A percentile compares a stretch with the other conserved stretches of the same genome.
Evolutionary conservation across 2,329 filamentous ascomycete genomes (phyloP).

Genomic region (Hypocrella siamensis): DNA sequence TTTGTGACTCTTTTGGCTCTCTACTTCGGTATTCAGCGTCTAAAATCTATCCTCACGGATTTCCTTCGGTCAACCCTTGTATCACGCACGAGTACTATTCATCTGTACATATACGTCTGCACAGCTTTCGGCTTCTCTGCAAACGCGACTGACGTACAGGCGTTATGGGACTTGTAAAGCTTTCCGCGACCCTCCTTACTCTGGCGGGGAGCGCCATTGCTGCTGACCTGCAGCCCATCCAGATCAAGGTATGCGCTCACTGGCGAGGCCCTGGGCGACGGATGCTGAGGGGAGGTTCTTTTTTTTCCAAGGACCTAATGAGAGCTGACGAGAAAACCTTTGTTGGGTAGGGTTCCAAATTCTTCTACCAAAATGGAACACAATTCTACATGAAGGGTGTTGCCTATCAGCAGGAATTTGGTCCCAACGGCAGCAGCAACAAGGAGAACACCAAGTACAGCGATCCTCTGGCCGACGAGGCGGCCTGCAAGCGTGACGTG

Average conservation of each 20-base stretch:
- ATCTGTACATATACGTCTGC: no score
- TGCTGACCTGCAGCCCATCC: slow-evolving; percentile 38
- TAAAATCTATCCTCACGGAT: no score
- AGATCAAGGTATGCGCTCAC: slow-evolving; percentile 46
- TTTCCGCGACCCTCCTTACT: slow-evolving; percentile 19
- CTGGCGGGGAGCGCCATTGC: slow-evolving; percentile 25
- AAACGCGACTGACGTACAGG: no score
- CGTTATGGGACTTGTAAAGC: slow-evolving; percentile 19
- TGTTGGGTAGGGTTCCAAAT: slow-evolving; percentile 68
- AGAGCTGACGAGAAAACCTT: no score
- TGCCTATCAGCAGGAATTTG: slow-evolving; percentile 79
- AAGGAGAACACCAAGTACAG: slow-evolving; percentile 38
- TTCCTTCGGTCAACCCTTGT: no score
- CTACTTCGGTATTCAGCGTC: no score
- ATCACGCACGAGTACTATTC: no score
- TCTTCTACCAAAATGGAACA: slow-evolving; percentile 68
- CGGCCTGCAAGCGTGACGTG: slow-evolving; percentile 69
- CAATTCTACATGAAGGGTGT: slow-evolving; percentile 76
- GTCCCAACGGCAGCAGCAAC: slow-evolving; percentile 29
- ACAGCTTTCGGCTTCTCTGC: no score
- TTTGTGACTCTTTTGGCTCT: no score
- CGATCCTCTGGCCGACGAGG: slow-evolving; percentile 65
- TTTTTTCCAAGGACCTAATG: no score
- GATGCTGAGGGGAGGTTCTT: no score
- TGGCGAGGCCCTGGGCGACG: no score